These are phyloP conservation scores for Prunus padus DNA, from an alignment of 306 rosid species.

Conservation along the genomic window DNA sequence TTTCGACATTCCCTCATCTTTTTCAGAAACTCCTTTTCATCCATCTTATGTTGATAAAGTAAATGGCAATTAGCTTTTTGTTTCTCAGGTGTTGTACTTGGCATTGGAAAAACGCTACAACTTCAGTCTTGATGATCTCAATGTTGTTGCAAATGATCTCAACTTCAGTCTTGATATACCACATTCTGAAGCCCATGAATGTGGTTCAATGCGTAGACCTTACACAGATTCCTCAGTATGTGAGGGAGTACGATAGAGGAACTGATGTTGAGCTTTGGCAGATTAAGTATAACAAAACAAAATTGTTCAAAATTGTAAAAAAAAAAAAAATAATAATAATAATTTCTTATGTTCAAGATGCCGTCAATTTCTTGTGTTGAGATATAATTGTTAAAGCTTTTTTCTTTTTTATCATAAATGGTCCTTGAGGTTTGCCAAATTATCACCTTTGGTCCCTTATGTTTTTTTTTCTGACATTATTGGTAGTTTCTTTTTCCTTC, in stretches of 20 bases:
- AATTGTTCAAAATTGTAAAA: too few relatives aligned
- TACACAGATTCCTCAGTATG: slow-evolving; percentile 61
- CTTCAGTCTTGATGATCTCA: slow-evolving; percentile 51
- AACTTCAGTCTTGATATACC: slow-evolving; percentile 72
- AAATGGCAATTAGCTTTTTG: slow-evolving; percentile 6
- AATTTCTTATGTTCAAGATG: too few relatives aligned
- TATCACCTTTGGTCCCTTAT: too few relatives aligned
- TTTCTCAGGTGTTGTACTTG: slow-evolving; percentile 63
- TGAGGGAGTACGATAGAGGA: slow-evolving; percentile 68
- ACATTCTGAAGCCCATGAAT: slow-evolving; percentile 34
- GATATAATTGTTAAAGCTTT: too few relatives aligned
- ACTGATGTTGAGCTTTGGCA: slow-evolving; percentile 75
- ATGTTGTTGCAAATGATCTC: too few relatives aligned
- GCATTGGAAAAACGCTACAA: slow-evolving; percentile 88
- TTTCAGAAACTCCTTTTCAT: neutral
- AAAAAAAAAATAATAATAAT: too few relatives aligned
- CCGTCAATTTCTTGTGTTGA: too few relatives aligned
- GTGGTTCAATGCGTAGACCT: slow-evolving; percentile 40
- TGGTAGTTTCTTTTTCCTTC: neutral
- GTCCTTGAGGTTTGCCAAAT: too few relatives aligned
- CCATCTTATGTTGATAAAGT: neutral
- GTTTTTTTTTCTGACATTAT: too few relatives aligned
- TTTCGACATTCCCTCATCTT: neutral
- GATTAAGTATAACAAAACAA: slow-evolving; percentile 42
- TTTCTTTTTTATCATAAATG: too few relatives aligned